Percentiles rank a stretch among this genome's conserved stretches.
Conservation (phyloP, 164 flowering plant genomes). For the Magnolia changhungtana region DNA sequence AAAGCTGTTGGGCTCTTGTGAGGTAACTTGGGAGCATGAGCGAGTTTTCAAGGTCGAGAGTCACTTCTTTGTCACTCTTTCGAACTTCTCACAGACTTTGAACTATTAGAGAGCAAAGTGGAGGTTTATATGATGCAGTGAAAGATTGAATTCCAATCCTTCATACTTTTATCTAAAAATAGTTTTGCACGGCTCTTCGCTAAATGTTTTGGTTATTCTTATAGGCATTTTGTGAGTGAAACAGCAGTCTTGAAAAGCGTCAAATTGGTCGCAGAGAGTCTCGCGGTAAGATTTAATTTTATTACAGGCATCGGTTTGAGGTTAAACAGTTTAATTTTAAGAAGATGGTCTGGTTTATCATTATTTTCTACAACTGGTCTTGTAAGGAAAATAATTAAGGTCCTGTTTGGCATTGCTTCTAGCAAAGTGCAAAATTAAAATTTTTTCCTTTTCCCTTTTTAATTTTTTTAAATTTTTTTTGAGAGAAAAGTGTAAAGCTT, state of each 20-base stretch:
- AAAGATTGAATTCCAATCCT: constrained; percentile 5
- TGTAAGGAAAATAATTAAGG: not conserved
- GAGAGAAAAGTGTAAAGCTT: too few relatives aligned
- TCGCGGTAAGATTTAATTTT: constrained; percentile 59
- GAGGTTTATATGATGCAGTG: constrained; percentile 78
- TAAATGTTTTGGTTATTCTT: constrained; percentile 10
- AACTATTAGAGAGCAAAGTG: constrained; percentile 67
- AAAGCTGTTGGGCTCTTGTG: constrained; percentile 33
- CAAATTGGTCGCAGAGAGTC: constrained; percentile 90
- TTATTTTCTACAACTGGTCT: not conserved
- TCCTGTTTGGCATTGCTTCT: not conserved
- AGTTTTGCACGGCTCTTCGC: not conserved
- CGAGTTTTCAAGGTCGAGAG: constrained; percentile 90
- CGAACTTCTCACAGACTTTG: constrained; percentile 82
- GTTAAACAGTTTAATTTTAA: not conserved
- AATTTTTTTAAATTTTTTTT: too few relatives aligned
- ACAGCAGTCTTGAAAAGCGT: constrained; percentile 55
- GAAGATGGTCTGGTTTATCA: not conserved
- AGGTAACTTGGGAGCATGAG: constrained; percentile 99
- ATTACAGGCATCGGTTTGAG: not conserved
- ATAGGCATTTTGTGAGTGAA: constrained; percentile 63
- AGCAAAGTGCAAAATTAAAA: not conserved
- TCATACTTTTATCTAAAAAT: not conserved
- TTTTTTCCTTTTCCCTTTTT: too few relatives aligned
- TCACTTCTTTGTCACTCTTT: constrained; percentile 91